Percentiles rank a stretch among this genome's conserved stretches.
These are phyloP conservation scores for Teunomyces funiuensis DNA, from an alignment of 805 yeast genomes.

Conservation along the genomic window DNA sequence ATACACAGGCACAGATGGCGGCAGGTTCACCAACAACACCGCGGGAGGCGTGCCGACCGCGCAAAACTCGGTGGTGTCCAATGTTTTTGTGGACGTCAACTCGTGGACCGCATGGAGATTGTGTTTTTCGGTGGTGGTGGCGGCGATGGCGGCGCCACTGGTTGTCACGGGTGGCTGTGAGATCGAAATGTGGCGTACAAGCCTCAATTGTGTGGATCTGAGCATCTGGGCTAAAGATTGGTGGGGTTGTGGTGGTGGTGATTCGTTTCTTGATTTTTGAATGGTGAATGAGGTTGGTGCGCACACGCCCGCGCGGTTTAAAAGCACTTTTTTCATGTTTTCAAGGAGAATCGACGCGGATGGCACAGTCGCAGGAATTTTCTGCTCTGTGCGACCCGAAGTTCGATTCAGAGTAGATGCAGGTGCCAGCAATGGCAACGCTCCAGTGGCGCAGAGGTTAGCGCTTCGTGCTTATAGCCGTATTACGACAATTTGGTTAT, in stretches of 20 bases:
- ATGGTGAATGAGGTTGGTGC: background rate
- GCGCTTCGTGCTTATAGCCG: constrained; percentile 57
- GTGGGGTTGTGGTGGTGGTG: too few relatives aligned
- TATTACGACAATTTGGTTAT: constrained; percentile 42
- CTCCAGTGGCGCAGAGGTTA: constrained; percentile 56
- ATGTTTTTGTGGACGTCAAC: constrained; percentile 16
- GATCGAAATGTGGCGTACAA: constrained; percentile 1
- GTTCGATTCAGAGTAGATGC: background rate
- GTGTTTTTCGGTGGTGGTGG: constrained; percentile 8
- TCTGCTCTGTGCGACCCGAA: background rate
- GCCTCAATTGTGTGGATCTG: background rate
- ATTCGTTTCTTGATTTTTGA: background rate
- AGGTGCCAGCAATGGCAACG: constrained; percentile 10
- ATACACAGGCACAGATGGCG: constrained; percentile 58
- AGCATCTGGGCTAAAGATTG: too few relatives aligned
- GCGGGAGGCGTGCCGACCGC: constrained; percentile 51
- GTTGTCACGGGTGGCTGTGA: constrained; percentile 1
- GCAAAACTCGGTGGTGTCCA: constrained; percentile 32
- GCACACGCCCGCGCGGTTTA: background rate
- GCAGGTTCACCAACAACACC: constrained; percentile 48
- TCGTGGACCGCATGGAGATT: constrained; percentile 14
- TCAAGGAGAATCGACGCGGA: background rate
- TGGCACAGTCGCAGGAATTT: background rate
- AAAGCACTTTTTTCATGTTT: background rate
- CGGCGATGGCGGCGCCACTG: constrained; percentile 1